phyloP scores from a whole-genome alignment of 2,329 filamentous ascomycete species.

The Westerdykella ornata region DNA sequence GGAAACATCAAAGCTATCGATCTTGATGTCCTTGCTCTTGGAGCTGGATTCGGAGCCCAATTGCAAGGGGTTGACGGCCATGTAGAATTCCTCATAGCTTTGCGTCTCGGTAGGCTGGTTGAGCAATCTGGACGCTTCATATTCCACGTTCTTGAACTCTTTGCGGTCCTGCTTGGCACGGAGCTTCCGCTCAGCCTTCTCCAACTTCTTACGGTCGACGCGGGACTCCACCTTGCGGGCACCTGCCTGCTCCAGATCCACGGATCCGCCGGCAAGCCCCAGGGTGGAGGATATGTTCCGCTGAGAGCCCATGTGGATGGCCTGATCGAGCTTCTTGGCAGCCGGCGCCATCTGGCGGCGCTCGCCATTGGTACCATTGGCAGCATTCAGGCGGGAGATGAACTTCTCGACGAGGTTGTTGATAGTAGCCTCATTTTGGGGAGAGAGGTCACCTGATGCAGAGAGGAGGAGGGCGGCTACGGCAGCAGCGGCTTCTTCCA shows the following conservation, averaged over 20 bases:
- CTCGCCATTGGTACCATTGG: conserved; percentile 62
- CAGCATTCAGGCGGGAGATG: conserved; percentile 70
- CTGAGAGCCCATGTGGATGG: conserved; percentile 88
- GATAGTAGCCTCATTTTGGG: conserved; percentile 68
- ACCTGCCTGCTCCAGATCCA: conserved; percentile 92
- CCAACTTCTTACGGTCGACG: conserved; percentile 96
- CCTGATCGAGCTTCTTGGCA: conserved; percentile 83
- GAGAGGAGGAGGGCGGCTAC: conserved; percentile 88
- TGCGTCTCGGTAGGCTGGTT: conserved; percentile 75
- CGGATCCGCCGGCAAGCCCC: conserved; percentile 72
- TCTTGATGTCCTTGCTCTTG: conserved; percentile 98
- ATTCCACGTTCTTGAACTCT: conserved; percentile 95
- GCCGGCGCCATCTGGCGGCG: conserved; percentile 63
- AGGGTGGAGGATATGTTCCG: conserved; percentile 94
- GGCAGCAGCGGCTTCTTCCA: conserved; percentile 74
- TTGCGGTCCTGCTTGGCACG: conserved; percentile 98
- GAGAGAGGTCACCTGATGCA: conserved; percentile 75
- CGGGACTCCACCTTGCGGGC: conserved; percentile 91
- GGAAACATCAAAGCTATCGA: conserved; percentile 91
- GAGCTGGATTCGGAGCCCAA: conserved; percentile 59
- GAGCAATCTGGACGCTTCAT: conserved; percentile 86
- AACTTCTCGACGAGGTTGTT: conserved; percentile 82
- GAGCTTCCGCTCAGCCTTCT: conserved; percentile 97
- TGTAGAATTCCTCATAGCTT: conserved; percentile 99
- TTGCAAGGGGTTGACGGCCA: conserved; percentile 96